These are phyloP conservation scores for Globisporangium cederbergense DNA, from an alignment of 352 stramenopile species.

Conservation along the genomic window DNA sequence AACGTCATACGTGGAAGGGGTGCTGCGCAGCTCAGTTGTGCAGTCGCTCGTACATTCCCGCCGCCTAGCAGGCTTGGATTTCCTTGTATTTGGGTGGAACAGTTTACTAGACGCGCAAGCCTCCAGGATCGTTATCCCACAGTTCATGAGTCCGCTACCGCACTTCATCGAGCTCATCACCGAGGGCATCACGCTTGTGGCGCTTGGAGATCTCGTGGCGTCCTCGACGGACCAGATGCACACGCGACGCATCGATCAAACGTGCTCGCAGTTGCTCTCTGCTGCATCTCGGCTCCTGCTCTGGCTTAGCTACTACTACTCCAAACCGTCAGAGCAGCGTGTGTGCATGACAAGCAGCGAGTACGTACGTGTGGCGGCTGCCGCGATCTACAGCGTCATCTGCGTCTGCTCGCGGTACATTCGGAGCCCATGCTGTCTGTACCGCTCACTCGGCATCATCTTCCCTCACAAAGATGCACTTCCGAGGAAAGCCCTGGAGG, in stretches of 20 bases:
- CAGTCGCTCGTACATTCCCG: constrained; percentile 48
- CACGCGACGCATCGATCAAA: constrained; percentile 63
- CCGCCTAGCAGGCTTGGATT: constrained; percentile 50
- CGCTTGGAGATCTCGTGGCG: constrained; percentile 51
- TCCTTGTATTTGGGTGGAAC: constrained; percentile 50
- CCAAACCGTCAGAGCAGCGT: constrained; percentile 34
- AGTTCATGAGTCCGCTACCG: constrained; percentile 41
- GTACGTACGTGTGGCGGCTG: constrained; percentile 59
- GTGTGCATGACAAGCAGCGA: constrained; percentile 32
- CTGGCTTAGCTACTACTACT: constrained; percentile 69
- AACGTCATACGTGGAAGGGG: constrained; percentile 31
- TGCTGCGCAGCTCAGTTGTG: constrained; percentile 36
- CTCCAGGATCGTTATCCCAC: constrained; percentile 10
- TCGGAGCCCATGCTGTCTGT: constrained; percentile 67
- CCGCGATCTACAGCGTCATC: constrained; percentile 73
- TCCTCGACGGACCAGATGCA: constrained; percentile 46
- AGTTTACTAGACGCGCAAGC: not conserved
- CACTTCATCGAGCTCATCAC: constrained; percentile 58
- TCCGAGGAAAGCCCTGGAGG: constrained; percentile 45
- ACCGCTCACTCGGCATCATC: constrained; percentile 53
- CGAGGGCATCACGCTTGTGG: constrained; percentile 47
- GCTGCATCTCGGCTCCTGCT: constrained; percentile 47
- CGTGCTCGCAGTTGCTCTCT: constrained; percentile 54
- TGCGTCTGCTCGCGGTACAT: constrained; percentile 62
- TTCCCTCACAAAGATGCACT: constrained; percentile 70